Percentiles rank a stretch among this genome's conserved stretches.
These are phyloP conservation scores for Mycosarcoma maydis DNA, from an alignment of 1,284 basidiomycete genomes.

Conservation along the genomic window DNA sequence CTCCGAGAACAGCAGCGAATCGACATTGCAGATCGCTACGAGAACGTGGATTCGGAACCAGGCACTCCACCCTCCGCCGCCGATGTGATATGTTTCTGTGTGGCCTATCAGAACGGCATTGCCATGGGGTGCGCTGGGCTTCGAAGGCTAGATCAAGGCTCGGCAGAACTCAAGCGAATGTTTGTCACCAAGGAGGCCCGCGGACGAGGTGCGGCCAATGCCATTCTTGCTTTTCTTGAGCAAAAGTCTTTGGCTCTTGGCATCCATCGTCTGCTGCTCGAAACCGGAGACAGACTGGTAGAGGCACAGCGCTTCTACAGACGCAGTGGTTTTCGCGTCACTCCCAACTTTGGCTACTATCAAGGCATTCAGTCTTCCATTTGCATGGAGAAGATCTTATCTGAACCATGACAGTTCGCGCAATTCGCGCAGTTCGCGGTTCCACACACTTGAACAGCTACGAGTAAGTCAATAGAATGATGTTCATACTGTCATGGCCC, in stretches of 20 bases:
- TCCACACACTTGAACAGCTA: too few species aligned
- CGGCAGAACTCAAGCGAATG: constrained; percentile 39
- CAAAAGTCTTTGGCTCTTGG: constrained; percentile 13
- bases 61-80: constrained; percentile 19
- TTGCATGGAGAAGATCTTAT: constrained; percentile 29
- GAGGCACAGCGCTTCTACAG: constrained; percentile 38
- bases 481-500: too few species aligned
- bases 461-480: too few species aligned
- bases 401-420: not conserved
- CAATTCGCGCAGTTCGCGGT: too few species aligned
- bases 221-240: constrained; percentile 28
- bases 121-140: constrained; percentile 35
- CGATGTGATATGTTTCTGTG: constrained; percentile 31
- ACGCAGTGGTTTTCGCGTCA: constrained; percentile 20
- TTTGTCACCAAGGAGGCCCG: constrained; percentile 29
- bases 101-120: constrained; percentile 17
- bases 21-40: constrained; percentile 24
- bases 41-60: constrained; percentile 25
- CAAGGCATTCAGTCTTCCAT: constrained; percentile 25
- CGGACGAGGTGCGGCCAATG: constrained; percentile 27
- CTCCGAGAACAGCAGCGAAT: constrained; percentile 29
- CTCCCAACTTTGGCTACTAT: constrained; percentile 42
- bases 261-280: constrained; percentile 18
- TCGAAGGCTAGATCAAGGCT: constrained; percentile 13
- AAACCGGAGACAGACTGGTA: constrained; percentile 29